phyloP scores from a whole-genome alignment of 768 basidiomycete species.

The Arthromyces matolae region DNA sequence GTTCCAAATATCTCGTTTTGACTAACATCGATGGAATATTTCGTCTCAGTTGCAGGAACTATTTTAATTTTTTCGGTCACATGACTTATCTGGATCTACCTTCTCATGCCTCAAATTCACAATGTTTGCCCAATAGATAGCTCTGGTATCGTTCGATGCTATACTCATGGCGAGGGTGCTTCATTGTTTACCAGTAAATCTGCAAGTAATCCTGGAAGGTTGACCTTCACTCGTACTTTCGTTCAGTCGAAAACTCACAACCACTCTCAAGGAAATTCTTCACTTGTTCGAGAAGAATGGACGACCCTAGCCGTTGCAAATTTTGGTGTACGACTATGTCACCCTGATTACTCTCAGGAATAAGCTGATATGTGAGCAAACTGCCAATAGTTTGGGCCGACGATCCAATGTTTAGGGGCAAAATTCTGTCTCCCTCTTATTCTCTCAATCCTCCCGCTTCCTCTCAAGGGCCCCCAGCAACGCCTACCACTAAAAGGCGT shows the following conservation, averaged over 20 bases:
- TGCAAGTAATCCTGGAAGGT: slow-evolving; percentile 32
- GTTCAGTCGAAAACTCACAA: not conserved
- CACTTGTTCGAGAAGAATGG: slow-evolving; percentile 26
- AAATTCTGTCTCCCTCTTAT: not conserved
- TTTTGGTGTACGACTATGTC: slow-evolving; percentile 35
- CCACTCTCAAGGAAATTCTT: slow-evolving; percentile 30
- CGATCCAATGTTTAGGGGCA: slow-evolving; percentile 8
- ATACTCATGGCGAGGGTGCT: slow-evolving; percentile 24
- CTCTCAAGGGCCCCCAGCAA: not conserved
- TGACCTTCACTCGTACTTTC: slow-evolving; percentile 9
- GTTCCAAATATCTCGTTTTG: slow-evolving; percentile 44
- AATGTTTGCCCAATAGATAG: slow-evolving; percentile 22
- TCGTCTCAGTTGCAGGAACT: slow-evolving; percentile 14
- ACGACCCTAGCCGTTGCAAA: slow-evolving; percentile 23
- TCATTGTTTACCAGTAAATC: slow-evolving; percentile 27
- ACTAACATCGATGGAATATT: slow-evolving; percentile 26
- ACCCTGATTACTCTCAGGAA: not conserved
- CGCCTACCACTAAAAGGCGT: slow-evolving; percentile 12
- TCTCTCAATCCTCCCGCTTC: not conserved
- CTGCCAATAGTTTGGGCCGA: slow-evolving; percentile 20
- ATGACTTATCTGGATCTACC: not conserved
- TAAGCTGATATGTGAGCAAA: not conserved
- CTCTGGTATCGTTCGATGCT: slow-evolving; percentile 32
- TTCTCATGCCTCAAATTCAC: slow-evolving; percentile 13
- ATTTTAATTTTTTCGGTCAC: too few species aligned